Percentiles rank a stretch among this genome's conserved stretches.
These are phyloP conservation scores for Phragmites australis DNA, from an alignment of 176 grass and related monocot species.

Conservation along the genomic window DNA sequence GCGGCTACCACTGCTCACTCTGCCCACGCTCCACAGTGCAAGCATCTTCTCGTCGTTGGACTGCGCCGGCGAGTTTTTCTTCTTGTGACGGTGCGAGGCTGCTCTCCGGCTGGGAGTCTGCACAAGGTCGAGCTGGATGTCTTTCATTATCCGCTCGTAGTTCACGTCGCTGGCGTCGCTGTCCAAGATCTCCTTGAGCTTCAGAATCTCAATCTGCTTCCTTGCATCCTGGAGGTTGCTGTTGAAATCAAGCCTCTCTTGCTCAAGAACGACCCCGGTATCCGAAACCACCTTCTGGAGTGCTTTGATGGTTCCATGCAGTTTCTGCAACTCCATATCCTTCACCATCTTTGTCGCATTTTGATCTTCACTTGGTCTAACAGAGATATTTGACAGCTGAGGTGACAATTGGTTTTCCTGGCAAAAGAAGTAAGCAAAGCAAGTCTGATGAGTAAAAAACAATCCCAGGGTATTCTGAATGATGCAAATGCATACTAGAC, in stretches of 20 bases:
- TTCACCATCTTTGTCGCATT: constrained; percentile 43
- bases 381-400: constrained; percentile 56
- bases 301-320: constrained; percentile 72
- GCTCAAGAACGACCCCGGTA: constrained; percentile 72
- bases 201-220: constrained; percentile 80
- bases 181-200: constrained; percentile 65
- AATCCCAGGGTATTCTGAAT: not conserved
- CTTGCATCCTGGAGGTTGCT: constrained; percentile 61
- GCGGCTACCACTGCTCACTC: constrained; percentile 36
- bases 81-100: constrained; percentile 39
- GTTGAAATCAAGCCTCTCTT: constrained; percentile 74
- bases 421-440: constrained; percentile 7
- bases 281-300: constrained; percentile 75
- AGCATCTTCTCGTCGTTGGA: constrained; percentile 46
- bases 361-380: constrained; percentile 47
- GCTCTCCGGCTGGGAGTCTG: constrained; percentile 57
- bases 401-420: constrained; percentile 60
- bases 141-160: constrained; percentile 75
- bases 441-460: not conserved
- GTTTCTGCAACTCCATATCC: constrained; percentile 65
- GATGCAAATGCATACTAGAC: not conserved
- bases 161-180: constrained; percentile 51
- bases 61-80: constrained; percentile 25
- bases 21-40: constrained; percentile 49
- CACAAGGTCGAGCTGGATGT: constrained; percentile 91